phyloP scores from a whole-genome alignment of 208 protist genomes.

The Trypanosoma brucei region DNA sequence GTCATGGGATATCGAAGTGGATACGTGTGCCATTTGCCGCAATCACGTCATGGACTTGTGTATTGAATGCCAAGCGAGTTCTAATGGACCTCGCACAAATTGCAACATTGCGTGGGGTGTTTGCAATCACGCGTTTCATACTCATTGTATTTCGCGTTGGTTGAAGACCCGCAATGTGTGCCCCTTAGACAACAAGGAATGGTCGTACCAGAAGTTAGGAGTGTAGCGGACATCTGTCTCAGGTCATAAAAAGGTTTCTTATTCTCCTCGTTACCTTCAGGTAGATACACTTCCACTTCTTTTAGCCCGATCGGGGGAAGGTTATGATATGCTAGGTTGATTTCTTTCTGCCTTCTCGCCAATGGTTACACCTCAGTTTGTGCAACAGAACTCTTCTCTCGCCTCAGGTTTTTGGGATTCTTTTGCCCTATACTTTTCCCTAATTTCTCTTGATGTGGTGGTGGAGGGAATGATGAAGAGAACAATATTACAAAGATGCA shows the following conservation, averaged over 20 bases:
- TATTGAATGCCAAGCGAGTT: conserved; percentile 98
- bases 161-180: conserved; percentile 98
- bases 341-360: no score
- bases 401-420: neutral
- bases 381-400: no score
- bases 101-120: conserved; percentile 97
- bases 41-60: conserved; percentile 99
- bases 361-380: no score
- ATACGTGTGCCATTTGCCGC: conserved; percentile 98
- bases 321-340: no score
- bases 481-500: neutral
- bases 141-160: conserved; percentile 98
- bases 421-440: neutral
- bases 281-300: neutral
- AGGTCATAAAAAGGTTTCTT: neutral
- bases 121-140: conserved; percentile 99
- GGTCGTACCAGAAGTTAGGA: conserved; percentile 97
- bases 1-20: conserved; percentile 97
- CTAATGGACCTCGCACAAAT: conserved; percentile 85
- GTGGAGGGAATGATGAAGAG: neutral
- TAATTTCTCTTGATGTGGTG: neutral
- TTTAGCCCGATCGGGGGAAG: no score
- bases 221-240: conserved; percentile 41
- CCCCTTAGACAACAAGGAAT: conserved; percentile 96
- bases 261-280: neutral